Evolutionary conservation across 2,329 filamentous ascomycete species (phyloP).

Genomic region (Calcarisporium arbuscula): DNA sequence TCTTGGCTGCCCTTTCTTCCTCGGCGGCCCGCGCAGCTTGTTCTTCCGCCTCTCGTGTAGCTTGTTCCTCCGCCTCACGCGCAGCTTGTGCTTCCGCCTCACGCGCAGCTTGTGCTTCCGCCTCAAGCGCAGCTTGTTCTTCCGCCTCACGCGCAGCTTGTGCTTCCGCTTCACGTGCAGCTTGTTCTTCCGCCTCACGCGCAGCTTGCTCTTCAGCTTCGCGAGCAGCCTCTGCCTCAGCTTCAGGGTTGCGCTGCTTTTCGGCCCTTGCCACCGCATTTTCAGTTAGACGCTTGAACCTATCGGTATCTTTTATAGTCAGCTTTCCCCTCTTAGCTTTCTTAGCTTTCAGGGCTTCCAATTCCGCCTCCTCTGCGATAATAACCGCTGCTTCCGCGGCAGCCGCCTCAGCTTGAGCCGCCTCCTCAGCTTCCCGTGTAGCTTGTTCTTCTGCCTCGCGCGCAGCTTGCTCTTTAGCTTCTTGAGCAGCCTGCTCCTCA

Average conservation of each 20-base stretch:
- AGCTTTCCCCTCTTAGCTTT: conserved; percentile 22
- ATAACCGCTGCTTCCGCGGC: no score
- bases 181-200: conserved; percentile 8
- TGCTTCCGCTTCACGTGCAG: conserved; percentile 6
- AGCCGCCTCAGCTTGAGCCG: conserved; percentile 11
- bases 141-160: conserved; percentile 2
- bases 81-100: conserved; percentile 9
- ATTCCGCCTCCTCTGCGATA: conserved; percentile 17
- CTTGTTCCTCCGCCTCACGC: conserved; percentile 6
- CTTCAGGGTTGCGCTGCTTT: conserved; percentile 21
- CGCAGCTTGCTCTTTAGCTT: conserved; percentile 24
- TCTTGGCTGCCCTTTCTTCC: conserved; percentile 21
- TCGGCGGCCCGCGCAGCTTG: conserved; percentile 11
- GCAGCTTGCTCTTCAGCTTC: conserved; percentile 15
- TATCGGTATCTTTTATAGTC: conserved; percentile 22
- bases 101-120: conserved; percentile 13
- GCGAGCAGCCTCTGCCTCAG: conserved; percentile 14
- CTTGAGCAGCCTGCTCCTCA: conserved; percentile 14
- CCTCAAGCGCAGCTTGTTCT: conserved; percentile 11
- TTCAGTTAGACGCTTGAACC: conserved; percentile 16
- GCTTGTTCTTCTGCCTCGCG: conserved; percentile 35
- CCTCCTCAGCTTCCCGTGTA: conserved; percentile 30
- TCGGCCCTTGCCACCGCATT: conserved; percentile 14
- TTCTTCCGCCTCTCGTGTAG: conserved; percentile 18
- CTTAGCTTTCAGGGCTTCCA: conserved; percentile 26